A percentile compares a stretch with the other conserved stretches of the same genome.
phyloP scores from a whole-genome alignment of 2,329 filamentous ascomycete genomes.

The Colletotrichum salicis region DNA sequence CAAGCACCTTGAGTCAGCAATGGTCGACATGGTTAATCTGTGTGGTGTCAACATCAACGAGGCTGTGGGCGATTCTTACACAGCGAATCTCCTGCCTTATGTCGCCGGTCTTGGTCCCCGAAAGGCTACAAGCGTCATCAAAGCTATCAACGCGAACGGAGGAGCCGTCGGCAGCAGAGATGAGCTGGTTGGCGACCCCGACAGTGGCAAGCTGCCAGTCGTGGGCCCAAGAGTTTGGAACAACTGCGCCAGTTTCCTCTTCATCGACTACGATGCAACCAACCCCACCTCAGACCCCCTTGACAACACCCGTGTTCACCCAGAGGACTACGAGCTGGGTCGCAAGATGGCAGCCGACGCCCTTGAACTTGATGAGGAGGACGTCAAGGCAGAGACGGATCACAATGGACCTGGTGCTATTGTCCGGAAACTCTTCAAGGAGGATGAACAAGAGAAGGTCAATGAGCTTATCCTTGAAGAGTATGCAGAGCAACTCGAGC shows the following conservation, averaged over 20 bases:
- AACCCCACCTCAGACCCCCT: constrained; percentile 88
- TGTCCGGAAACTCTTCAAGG: constrained; percentile 92
- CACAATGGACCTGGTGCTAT: constrained; percentile 91
- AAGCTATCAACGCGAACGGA: constrained; percentile 91
- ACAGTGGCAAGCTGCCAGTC: constrained; percentile 79
- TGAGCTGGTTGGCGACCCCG: constrained; percentile 88
- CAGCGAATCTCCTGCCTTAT: constrained; percentile 89
- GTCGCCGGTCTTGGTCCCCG: constrained; percentile 91
- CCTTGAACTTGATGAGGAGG: constrained; percentile 95
- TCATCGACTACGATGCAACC: constrained; percentile 85
- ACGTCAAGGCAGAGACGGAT: constrained; percentile 93
- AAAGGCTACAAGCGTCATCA: constrained; percentile 79
- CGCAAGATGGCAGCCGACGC: constrained; percentile 99
- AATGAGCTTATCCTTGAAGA: constrained; percentile 97
- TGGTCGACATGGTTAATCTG: constrained; percentile 98
- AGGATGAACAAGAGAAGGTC: constrained; percentile 92
- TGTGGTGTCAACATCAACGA: constrained; percentile 96
- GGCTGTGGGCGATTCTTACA: constrained; percentile 81
- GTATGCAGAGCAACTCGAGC: constrained; percentile 94
- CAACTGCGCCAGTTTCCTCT: constrained; percentile 96
- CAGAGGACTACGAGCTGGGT: constrained; percentile 97
- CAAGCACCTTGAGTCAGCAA: constrained; percentile 90
- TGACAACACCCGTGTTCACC: constrained; percentile 96
- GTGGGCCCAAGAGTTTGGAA: constrained; percentile 93
- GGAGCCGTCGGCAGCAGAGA: constrained; percentile 85